Conservation (phyloP, 2,329 filamentous ascomycete genomes). For the Neodidymelliopsis sp. region DNA sequence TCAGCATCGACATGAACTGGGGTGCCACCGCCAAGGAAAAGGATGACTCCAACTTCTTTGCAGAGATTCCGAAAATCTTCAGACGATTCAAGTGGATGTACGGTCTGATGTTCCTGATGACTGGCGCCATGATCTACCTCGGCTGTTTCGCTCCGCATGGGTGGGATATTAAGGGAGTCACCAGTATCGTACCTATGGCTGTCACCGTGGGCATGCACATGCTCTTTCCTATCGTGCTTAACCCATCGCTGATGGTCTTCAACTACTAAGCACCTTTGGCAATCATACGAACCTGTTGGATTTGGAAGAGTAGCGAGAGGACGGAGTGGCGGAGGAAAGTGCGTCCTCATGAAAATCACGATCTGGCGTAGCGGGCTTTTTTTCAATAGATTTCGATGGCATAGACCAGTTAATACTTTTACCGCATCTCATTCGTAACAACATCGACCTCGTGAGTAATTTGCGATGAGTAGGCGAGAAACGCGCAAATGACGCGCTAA, state of each 20-base stretch:
- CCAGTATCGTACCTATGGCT: conserved; percentile 78
- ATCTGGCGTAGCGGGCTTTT: not conserved
- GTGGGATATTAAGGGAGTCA: conserved; percentile 55
- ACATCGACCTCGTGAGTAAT: too few species aligned
- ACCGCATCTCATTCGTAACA: too few species aligned
- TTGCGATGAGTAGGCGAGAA: too few species aligned
- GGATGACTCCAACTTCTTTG: conserved; percentile 83
- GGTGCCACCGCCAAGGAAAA: conserved; percentile 82
- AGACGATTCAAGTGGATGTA: conserved; percentile 79
- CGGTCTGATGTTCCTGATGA: conserved; percentile 65
- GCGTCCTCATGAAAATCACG: not conserved
- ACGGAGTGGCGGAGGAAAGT: not conserved
- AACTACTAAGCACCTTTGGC: conserved; percentile 65
- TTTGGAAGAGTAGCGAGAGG: not conserved
- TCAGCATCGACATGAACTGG: conserved; percentile 85
- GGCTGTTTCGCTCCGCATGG: conserved; percentile 69
- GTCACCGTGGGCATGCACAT: conserved; percentile 74
- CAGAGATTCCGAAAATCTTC: conserved; percentile 79
- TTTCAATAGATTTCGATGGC: not conserved
- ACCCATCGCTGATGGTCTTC: conserved; percentile 79
- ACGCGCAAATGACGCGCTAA: too few species aligned
- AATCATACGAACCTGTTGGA: not conserved
- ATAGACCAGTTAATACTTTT: not conserved
- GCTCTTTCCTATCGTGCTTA: conserved; percentile 72
- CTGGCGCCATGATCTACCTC: conserved; percentile 67